Evolutionary conservation across 176 grass and related monocot species (phyloP).

Genomic region (Zoysia japonica): DNA sequence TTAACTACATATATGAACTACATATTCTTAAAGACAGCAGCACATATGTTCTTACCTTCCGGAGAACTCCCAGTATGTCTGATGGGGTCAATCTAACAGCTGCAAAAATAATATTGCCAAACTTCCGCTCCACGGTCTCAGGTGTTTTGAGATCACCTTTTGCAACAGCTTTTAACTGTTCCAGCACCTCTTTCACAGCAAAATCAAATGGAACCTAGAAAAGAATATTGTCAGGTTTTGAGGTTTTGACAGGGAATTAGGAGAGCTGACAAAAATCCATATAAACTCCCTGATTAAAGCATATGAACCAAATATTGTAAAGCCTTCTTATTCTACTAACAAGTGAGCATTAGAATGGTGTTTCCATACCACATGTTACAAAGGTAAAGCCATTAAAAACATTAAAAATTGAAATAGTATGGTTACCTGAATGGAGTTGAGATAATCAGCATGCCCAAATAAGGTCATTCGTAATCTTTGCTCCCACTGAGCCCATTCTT

Average conservation of each 20-base stretch:
- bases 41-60: constrained; percentile 54
- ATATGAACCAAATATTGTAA: neutral
- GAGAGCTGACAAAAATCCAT: constrained; percentile 25
- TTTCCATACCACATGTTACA: neutral
- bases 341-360: neutral
- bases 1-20: neutral
- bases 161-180: constrained; percentile 77
- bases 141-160: constrained; percentile 78
- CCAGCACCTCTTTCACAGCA: constrained; percentile 75
- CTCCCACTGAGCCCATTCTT: constrained; percentile 86
- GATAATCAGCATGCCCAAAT: constrained; percentile 67
- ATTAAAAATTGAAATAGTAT: constrained; percentile 28
- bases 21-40: constrained; percentile 13
- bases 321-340: neutral
- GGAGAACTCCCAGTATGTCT: constrained; percentile 59
- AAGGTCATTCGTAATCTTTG: constrained; percentile 62
- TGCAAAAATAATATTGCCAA: constrained; percentile 84
- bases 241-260: neutral
- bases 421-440: constrained; percentile 90
- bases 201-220: constrained; percentile 91
- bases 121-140: constrained; percentile 65
- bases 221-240: neutral
- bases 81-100: constrained; percentile 66
- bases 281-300: neutral
- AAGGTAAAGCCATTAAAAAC: neutral